Conservation (phyloP, 495 filamentous ascomycete species). For the Parmelia sp. region DNA sequence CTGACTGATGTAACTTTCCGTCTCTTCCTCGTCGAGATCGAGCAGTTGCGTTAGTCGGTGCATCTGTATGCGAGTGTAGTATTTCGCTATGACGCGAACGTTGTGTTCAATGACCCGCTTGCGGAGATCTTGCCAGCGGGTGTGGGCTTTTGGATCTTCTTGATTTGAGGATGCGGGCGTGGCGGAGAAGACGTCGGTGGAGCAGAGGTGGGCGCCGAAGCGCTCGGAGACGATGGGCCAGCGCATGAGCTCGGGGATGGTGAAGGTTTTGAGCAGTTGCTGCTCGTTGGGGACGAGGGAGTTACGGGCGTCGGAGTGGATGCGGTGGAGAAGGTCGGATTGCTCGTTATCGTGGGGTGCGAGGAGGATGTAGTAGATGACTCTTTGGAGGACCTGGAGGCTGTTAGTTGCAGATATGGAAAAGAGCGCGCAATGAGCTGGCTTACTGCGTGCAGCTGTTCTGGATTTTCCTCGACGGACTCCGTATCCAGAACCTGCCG, state of each 20-base stretch:
- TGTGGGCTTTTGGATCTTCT: constrained; percentile 66
- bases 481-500: constrained; percentile 92
- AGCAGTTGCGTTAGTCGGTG: constrained; percentile 79
- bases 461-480: constrained; percentile 80
- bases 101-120: constrained; percentile 99
- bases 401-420: background rate
- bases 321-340: constrained; percentile 90
- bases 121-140: constrained; percentile 85
- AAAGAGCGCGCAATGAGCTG: background rate
- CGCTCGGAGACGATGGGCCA: constrained; percentile 86
- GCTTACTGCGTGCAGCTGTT: constrained; percentile 75
- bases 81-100: constrained; percentile 92
- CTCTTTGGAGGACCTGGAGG: constrained; percentile 72
- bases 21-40: constrained; percentile 89
- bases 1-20: constrained; percentile 94
- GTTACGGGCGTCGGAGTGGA: constrained; percentile 62
- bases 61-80: constrained; percentile 96
- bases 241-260: constrained; percentile 92
- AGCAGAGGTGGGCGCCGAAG: constrained; percentile 83
- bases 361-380: constrained; percentile 95
- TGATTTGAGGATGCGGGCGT: constrained; percentile 23
- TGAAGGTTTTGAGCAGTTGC: constrained; percentile 84
- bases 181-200: constrained; percentile 80
- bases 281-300: constrained; percentile 64
- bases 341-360: constrained; percentile 98